Evolutionary conservation across 177 flowering plant species (phyloP), one percentile per base, ranked within the genome.

Genomic region (Tripterygium wilfordii): DNA sequence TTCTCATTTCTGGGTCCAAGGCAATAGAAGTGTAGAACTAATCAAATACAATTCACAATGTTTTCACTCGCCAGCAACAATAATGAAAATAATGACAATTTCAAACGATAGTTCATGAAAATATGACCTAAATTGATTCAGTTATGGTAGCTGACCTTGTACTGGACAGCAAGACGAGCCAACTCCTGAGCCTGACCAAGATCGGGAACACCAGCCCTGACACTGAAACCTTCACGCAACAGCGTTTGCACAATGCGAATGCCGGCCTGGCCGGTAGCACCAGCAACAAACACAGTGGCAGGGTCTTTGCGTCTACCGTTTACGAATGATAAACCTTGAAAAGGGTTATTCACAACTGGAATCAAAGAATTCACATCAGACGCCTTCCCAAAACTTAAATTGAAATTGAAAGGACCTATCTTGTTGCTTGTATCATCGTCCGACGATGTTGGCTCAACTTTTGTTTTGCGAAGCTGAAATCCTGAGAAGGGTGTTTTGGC

Each of bases 121-220:
- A n/a, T n/a, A n/a, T n/a, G n/a, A n/a, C n/a, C n/a, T n/a, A n/a
- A n/a, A n/a, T n/a, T n/a, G n/a, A n/a, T n/a, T n/a, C n/a, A n/a
- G n/a, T n/a, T n/a, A n/a, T n/a, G n/a, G 36, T 10, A 15, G 8
- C 69, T 45, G 46, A 86, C 99, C 99, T 89, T 81, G 64, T 92
- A 92, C 0, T 42, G 31, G 20, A 80, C 68, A 17, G 89, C 99
- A 5, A 94, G 39, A 26, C 75, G 88, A 60, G 99, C 97, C 4
- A 94, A 63, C 12, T 89, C 95, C 52, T 86, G 96, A 2, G 99
- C 99, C 36, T 83, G 71, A 28, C 48, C 77, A 21, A 94, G 85
- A 14, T 88, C 85, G 2, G 88, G 71, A 18, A 94, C 99, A 12
- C 96, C 99, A 19, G 99, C 99, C 31, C 99, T 55, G 2, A 94